phyloP scores from a whole-genome alignment of 495 filamentous ascomycete species.

The Talaromyces liani region DNA sequence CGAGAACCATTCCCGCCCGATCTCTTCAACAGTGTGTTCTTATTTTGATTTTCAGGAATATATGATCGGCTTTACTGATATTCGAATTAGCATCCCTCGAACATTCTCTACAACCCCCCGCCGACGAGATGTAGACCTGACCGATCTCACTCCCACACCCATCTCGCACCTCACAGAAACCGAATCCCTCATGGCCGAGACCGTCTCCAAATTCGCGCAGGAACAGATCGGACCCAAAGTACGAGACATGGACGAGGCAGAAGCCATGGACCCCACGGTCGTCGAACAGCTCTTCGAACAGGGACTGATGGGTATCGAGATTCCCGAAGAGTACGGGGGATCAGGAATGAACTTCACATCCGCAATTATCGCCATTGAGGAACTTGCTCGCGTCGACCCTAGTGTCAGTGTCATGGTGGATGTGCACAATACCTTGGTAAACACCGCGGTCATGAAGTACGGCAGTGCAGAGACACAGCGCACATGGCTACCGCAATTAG shows the following conservation, averaged over 20 bases:
- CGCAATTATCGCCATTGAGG: slow-evolving; percentile 93
- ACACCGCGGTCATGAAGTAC: slow-evolving; percentile 85
- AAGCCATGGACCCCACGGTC: slow-evolving; percentile 81
- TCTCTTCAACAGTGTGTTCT: slow-evolving; percentile 36
- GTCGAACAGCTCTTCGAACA: slow-evolving; percentile 96
- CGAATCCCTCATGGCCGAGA: slow-evolving; percentile 80
- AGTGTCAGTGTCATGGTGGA: slow-evolving; percentile 90
- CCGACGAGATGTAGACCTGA: slow-evolving; percentile 55
- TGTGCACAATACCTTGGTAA: slow-evolving; percentile 97
- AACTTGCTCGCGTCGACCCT: slow-evolving; percentile 89
- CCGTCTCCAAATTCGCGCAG: slow-evolving; percentile 83
- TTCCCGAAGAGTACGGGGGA: slow-evolving; percentile 93
- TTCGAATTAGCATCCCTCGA: slow-evolving; percentile 41
- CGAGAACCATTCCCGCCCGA: slow-evolving; percentile 31
- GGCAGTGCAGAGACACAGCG: slow-evolving; percentile 66
- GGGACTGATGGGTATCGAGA: slow-evolving; percentile 94
- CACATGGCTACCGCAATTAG: slow-evolving; percentile 79
- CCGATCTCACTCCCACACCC: slow-evolving; percentile 74
- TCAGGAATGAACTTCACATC: slow-evolving; percentile 98
- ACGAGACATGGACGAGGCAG: slow-evolving; percentile 95
- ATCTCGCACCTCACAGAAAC: slow-evolving; percentile 91
- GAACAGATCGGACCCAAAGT: slow-evolving; percentile 87
- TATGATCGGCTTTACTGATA: too few relatives aligned
- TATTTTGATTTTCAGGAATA: neutral
- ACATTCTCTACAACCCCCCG: slow-evolving; percentile 63